These are phyloP conservation scores for Cladosporium sp. DNA, from an alignment of 2,329 filamentous ascomycete genomes.

Conservation along the genomic window DNA sequence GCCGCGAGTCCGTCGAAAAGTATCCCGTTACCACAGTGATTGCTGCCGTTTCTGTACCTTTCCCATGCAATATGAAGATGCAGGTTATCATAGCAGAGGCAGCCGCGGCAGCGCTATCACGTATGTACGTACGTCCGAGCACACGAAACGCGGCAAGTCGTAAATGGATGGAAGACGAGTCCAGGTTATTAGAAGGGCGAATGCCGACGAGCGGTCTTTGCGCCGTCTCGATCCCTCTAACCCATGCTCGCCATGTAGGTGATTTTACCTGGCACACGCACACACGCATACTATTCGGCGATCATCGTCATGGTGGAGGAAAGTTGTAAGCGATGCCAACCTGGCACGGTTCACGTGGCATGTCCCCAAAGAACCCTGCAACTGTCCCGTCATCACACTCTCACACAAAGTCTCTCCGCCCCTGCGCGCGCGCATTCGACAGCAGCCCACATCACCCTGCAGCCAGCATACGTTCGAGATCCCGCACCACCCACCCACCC, in stretches of 20 bases:
- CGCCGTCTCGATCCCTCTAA: neutral
- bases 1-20: neutral
- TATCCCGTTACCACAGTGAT: neutral
- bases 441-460: conserved; percentile 9
- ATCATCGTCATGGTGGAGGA: conserved; percentile 5
- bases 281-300: neutral
- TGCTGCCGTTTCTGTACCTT: neutral
- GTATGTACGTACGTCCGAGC: neutral
- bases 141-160: neutral
- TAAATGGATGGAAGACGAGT: neutral
- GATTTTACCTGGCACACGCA: neutral
- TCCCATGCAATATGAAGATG: neutral
- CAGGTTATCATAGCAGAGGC: neutral
- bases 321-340: conserved; percentile 20
- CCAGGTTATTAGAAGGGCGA: neutral
- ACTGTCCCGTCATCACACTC: conserved; percentile 19
- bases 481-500: neutral
- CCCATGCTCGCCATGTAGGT: neutral
- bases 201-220: neutral
- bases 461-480: neutral
- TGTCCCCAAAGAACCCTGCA: conserved; percentile 8
- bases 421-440: conserved; percentile 1
- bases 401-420: neutral
- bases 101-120: neutral
- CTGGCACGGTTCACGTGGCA: conserved; percentile 19